Evolutionary conservation across 176 grass and related monocot species (phyloP), one percentile per base, ranked within the genome.

Genomic region (bread wheat (Triticum aestivum)): DNA sequence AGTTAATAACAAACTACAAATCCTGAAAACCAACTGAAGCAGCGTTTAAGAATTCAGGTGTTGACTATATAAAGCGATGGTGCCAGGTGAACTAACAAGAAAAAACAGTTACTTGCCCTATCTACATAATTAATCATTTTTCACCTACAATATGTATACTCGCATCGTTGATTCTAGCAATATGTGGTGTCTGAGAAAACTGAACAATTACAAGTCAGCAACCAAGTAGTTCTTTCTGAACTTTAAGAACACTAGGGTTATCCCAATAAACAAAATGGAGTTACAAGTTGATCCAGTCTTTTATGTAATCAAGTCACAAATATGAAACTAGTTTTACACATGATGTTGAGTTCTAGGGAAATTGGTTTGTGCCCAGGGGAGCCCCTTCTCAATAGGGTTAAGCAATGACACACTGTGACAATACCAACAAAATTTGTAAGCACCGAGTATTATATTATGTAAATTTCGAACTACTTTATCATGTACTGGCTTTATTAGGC

Each of bases 241-340:
- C 8, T 74, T 47, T 47, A 73, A 12, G 27, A 21, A 12, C 41
- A 47, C 38, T 49, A 74, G 4, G 11, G 39, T 27, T 74, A 24
- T 73, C 70, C 71, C 39, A 49, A 15, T 74, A 49, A 47, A 74
- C 2, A 74, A 29, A 41, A 74, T 74, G 38, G 39, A 74, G 13
- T 49, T 29, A 74, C 71, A 15, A 15, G n/a, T 49, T 47, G 41
- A 74, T 24, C 41, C 23, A 74, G 45, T 47, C 23, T 2, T 27
- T 74, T 74, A 29, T 11, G 70, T 74, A 74, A 47, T 49, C 12
- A 29, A 47, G n/a, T 23, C 41, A 74, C 3, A 74, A 17, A 49
- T 74, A 74, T 2, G 71, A 49, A 74, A 74, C 21, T 45, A 26
- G 70, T 73, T 73, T 73, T 44, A 73, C 70, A 73, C 70, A 15